Evolutionary conservation across 805 yeast genomes (phyloP), one percentile per base, ranked within the genome.

Genomic region (Phaffomyces antillensis): DNA sequence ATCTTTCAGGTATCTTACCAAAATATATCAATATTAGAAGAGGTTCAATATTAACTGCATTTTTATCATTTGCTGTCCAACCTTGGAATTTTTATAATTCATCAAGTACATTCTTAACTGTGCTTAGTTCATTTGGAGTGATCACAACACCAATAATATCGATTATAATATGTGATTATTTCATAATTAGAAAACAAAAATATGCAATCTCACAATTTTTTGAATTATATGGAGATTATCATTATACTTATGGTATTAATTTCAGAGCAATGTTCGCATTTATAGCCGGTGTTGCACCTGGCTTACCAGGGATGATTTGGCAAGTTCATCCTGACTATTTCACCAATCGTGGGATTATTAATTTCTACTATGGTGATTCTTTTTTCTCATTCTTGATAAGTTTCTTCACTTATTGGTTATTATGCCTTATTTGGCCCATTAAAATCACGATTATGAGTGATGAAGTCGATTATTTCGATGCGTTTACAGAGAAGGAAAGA

Each of bases 261-360:
- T 67, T 66, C 61, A 62, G 72, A 47, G 68, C 74, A 6, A 45
- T 66, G 18, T 38, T 62, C 7, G 63, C 72, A 10, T 73, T 70
- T 63, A 42, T 66, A 5, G 49, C 59, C 6, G 71, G 72, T 30
- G 62, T 68, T 55, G 66, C 70, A 11, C 79, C 77, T 16, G 76
- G 76, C 18, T 45, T 76, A 24, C 81, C 81, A 4, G 81, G 81
- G 32, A 64, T 58, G 51, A 66, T 61, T 51, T 65, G 54, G 68
- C 64, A 51, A 53, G 62, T 60, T 38, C 66, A 57, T 41, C 48
- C 60, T n/a, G 39, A 47, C 20, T 55, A 52, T 26, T 59, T 64
- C 46, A 51, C 59, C 28, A 47, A 54, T 39, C 50, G 39, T 5
- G 78, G 78, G n/a, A 62, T 67, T 15, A 57, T 61, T 8, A 66